Conservation (phyloP, 2,329 filamentous ascomycete genomes). For the Colletotrichum tofieldiae region DNA sequence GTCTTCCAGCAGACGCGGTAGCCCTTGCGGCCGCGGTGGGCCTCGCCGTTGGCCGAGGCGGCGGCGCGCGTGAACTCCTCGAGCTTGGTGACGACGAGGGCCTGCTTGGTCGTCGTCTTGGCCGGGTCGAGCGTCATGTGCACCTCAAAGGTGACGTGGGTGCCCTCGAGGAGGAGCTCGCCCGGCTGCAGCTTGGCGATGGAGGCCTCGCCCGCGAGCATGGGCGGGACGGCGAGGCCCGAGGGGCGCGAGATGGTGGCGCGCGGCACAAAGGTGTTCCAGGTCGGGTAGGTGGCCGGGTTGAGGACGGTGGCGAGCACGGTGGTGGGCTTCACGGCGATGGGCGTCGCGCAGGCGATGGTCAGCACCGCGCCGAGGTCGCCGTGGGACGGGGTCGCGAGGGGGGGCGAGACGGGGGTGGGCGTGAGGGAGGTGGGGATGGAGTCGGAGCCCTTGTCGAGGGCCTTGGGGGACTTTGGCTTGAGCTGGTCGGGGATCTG, state of each 20-base stretch:
- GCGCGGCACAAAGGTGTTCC: conserved; percentile 54
- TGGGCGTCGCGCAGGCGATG: conserved; percentile 51
- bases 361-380: conserved; percentile 36
- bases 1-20: conserved; percentile 59
- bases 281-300: conserved; percentile 51
- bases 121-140: conserved; percentile 49
- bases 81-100: conserved; percentile 51
- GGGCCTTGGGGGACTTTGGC: conserved; percentile 36
- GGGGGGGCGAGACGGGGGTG: conserved; percentile 34
- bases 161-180: conserved; percentile 50
- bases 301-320: conserved; percentile 52
- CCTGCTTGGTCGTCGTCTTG: conserved; percentile 41
- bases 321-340: conserved; percentile 52
- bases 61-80: conserved; percentile 49
- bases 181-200: conserved; percentile 34
- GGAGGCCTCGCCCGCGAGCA: conserved; percentile 40
- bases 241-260: conserved; percentile 48
- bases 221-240: conserved; percentile 40
- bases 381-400: conserved; percentile 32
- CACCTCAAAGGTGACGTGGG: conserved; percentile 53
- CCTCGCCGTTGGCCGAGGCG: conserved; percentile 25
- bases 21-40: conserved; percentile 50
- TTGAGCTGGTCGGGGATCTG: conserved; percentile 39
- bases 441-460: conserved; percentile 36
- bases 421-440: conserved; percentile 37